Base-by-base conservation (phyloP, 2,329 filamentous ascomycete genomes). In the Scolecobasidium constrictum region DNA sequence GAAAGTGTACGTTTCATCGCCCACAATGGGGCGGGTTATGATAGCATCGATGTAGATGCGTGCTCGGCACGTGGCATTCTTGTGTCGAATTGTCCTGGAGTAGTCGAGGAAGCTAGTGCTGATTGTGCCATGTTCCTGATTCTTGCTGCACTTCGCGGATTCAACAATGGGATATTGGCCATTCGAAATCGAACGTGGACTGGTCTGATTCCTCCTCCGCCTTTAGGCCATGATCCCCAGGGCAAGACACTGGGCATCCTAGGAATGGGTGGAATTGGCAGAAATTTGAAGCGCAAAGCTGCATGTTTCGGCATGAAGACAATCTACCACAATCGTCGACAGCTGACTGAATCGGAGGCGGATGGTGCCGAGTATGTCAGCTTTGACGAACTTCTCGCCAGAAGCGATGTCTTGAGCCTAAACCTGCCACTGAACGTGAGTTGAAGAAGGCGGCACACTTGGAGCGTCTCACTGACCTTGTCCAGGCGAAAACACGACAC, bases 181-280 rank as follows among this genome's bases (percentile, higher is more conserved):
- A 58, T 72, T 13, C 61, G 67, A 18, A 57, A 65, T 49, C 60
- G 65, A 53, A 47, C 55, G 5, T 60, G 57, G 55, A 52, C 60
- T 18, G 64, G 64, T 38, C 50, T 51, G 15, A n/a, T n/a, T n/a
- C n/a, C n/a, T n/a, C n/a, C n/a, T n/a, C 51, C 57, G 43, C 50
- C 54, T 9, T 50, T 75, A 26, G 71, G 71, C 12, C 69, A 71
- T 50, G 71, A 74, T 43, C 71, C 71, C 2, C 66, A 67, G 50
- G 66, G 68, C 45, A 72, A 73, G 52, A 59, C 59, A 1, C 63
- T 75, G 52, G 74, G 73, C 4, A 73, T 78, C 44, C 57, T 78
- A 2, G 75, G 74, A 9, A 75, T 77, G 71, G 75, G 75, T 19
- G 72, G 73, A 7, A 78, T 78, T 37, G 75, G 75, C 3, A 60